Evolutionary conservation across 768 basidiomycete species (phyloP), one percentile per base, ranked within the genome.

Genomic region (Termitomyces sp.): DNA sequence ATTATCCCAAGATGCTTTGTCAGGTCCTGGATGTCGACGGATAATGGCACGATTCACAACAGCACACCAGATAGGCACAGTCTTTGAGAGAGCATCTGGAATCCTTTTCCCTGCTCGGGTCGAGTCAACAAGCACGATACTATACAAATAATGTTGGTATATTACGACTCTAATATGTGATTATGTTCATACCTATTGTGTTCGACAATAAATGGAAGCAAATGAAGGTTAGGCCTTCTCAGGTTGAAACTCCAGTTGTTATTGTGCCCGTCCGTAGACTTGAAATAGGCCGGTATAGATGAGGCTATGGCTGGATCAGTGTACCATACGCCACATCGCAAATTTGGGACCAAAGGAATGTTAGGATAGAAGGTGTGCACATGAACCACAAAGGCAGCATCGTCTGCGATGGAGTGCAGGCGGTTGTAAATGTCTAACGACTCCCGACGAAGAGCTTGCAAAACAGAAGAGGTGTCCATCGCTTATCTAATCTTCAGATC

Each of bases 251-350:
- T 79, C 93, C 94, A 96, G 69, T 91, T 89, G 49, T 84, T 82
- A 62, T 82, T 87, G 68, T 96, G 94, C 0, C 94, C 94, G 67
- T 96, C 93, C 0, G 92, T 95, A 0, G 93, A 94, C 69, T 96
- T 96, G 82, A 92, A 98, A 77, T 94, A 98, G 15, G 86, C 92
- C 12, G 81, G 78, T 5, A 74, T 65, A 45, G 74, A 62, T 25
- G 71, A 73, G 9, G 77, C 70, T 59, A 87, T 81, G 7, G 67
- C 61, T 20, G 94, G 91, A 66, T 94, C 81, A 6, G 88, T 85
- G 71, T 97, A 98, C 96, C 96, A 98, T 7, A 89, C 89, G 4
- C 96, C 96, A 68, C 95, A 97, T 29, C 96, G 85, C 68, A 95
- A 82, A 71, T 98, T 98, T 3, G 96, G 94, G 91, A 69, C 40